Evolutionary conservation across 768 basidiomycete species (phyloP).

Genomic region (Cyathus striatus): DNA sequence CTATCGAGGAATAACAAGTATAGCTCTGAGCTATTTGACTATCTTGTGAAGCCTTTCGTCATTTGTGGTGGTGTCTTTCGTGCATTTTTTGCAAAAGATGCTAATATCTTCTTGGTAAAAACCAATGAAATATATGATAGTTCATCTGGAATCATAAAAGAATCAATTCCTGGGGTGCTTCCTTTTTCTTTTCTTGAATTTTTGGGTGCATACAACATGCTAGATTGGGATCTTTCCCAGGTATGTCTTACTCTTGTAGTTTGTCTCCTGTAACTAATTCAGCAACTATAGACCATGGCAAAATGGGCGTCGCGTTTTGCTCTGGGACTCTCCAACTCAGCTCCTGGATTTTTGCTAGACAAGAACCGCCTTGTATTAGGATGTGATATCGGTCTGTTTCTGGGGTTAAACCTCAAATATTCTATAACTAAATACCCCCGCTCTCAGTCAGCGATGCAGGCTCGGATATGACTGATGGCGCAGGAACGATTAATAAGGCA

Average conservation of each 20-base stretch:
- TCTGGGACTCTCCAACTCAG: constrained; percentile 59
- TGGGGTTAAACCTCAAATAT: too few relatives aligned
- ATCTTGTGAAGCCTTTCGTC: constrained; percentile 45
- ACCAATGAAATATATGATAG: constrained; percentile 38
- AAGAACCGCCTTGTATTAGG: constrained; percentile 23
- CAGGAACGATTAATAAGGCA: constrained; percentile 38
- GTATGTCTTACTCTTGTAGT: constrained; percentile 22
- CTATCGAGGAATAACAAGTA: constrained; percentile 23
- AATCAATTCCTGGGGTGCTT: constrained; percentile 6
- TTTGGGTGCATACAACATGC: constrained; percentile 50
- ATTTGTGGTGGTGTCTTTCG: constrained; percentile 51
- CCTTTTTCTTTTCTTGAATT: constrained; percentile 40
- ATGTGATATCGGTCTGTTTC: constrained; percentile 44
- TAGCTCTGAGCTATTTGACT: constrained; percentile 27
- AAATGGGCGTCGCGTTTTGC: constrained; percentile 65
- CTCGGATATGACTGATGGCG: constrained; percentile 52
- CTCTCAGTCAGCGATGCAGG: too few relatives aligned
- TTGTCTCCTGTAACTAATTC: background rate
- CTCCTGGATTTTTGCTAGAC: constrained; percentile 44
- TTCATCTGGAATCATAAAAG: background rate
- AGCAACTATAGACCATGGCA: constrained; percentile 40
- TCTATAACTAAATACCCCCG: too few relatives aligned
- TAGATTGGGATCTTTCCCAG: constrained; percentile 42
- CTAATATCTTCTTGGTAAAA: constrained; percentile 46
- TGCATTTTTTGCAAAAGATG: constrained; percentile 58